These are phyloP conservation scores for Ustilago cynodontis DNA, from an alignment of 1,284 basidiomycete species.

Conservation along the genomic window DNA sequence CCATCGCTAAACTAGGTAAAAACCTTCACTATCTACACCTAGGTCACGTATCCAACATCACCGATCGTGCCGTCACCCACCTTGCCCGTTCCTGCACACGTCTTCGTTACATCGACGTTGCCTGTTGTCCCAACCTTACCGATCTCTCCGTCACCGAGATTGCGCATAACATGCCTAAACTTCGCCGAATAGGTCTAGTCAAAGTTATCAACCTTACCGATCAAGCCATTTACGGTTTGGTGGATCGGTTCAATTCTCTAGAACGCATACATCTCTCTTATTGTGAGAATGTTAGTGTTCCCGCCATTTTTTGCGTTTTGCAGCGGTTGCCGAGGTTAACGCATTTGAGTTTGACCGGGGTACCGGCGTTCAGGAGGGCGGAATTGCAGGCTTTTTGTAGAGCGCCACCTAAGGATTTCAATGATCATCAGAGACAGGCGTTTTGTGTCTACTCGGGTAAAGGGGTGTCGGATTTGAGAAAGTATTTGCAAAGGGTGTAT, in stretches of 20 bases:
- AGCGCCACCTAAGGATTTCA: constrained; percentile 89
- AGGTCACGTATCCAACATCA: constrained; percentile 87
- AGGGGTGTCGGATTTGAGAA: constrained; percentile 85
- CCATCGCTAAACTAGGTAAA: constrained; percentile 87
- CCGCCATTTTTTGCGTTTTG: constrained; percentile 89
- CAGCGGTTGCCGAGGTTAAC: constrained; percentile 88
- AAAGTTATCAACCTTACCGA: constrained; percentile 91
- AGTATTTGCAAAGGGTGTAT: constrained; percentile 71
- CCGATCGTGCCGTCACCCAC: constrained; percentile 86
- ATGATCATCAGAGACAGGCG: constrained; percentile 85
- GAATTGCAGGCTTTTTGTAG: constrained; percentile 93
- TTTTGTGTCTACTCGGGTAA: constrained; percentile 98
- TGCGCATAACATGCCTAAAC: constrained; percentile 83
- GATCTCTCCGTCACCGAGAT: constrained; percentile 95
- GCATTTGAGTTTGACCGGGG: constrained; percentile 95
- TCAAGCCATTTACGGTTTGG: constrained; percentile 88
- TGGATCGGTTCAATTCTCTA: constrained; percentile 77
- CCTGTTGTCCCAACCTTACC: constrained; percentile 91
- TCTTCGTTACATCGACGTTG: constrained; percentile 95
- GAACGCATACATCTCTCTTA: constrained; percentile 98
- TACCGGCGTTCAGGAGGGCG: constrained; percentile 85
- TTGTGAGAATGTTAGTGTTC: constrained; percentile 93
- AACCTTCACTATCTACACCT: constrained; percentile 95
- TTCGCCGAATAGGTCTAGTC: constrained; percentile 94
- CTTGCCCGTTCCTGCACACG: constrained; percentile 89